A percentile compares a stretch with the other conserved stretches of the same genome.
Evolutionary conservation across 2,329 filamentous ascomycete genomes (phyloP).

Genomic region (Cadophora sp.): DNA sequence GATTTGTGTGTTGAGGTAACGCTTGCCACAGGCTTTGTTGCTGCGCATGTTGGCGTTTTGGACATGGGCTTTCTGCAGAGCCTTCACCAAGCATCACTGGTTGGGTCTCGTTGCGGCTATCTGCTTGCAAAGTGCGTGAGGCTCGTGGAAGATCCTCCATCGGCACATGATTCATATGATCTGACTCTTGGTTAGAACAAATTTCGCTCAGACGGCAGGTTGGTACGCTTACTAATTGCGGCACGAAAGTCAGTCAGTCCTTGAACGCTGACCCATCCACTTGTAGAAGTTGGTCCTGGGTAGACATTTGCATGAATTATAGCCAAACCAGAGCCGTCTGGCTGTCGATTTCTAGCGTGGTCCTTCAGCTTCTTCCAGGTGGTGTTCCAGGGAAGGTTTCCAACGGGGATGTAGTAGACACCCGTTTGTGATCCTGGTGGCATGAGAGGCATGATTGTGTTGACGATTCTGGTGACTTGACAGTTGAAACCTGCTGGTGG

Average conservation of each 20-base stretch:
- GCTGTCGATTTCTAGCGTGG: constrained; percentile 32
- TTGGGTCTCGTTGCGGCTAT: constrained; percentile 38
- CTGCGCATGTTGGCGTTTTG: background rate
- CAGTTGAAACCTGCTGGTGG: background rate
- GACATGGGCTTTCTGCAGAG: background rate
- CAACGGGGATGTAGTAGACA: constrained; percentile 33
- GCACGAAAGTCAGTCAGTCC: constrained; percentile 35
- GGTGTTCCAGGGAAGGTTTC: constrained; percentile 34
- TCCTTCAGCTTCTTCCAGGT: constrained; percentile 42
- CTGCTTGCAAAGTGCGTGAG: constrained; percentile 31
- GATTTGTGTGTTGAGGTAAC: background rate
- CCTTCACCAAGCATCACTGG: constrained; percentile 28
- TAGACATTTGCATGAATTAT: constrained; percentile 39
- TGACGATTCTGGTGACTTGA: background rate
- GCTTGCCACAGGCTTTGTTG: background rate
- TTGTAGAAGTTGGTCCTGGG: constrained; percentile 34
- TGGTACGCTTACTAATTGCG: constrained; percentile 32
- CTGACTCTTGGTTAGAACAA: constrained; percentile 18
- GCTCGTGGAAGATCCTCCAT: constrained; percentile 26
- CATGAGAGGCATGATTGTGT: constrained; percentile 25
- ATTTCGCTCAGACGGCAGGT: background rate
- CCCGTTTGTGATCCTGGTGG: constrained; percentile 32
- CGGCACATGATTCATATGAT: constrained; percentile 33
- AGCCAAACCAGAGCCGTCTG: constrained; percentile 31
- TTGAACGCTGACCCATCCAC: constrained; percentile 37